Conservation (phyloP, 2,329 filamentous ascomycete genomes). For the Fusarium miscanthi region DNA sequence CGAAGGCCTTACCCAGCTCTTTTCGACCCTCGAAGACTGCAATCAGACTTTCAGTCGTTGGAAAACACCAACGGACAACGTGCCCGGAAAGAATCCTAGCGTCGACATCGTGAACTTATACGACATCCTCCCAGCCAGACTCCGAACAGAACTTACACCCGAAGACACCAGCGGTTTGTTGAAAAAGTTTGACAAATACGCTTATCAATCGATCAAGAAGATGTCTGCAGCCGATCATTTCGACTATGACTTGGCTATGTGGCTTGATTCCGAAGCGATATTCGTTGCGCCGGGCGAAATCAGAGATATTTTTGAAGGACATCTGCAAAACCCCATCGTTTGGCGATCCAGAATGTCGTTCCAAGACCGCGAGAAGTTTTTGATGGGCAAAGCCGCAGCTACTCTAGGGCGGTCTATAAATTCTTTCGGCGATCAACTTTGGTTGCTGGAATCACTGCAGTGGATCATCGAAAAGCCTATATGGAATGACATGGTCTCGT, state of each 20-base stretch:
- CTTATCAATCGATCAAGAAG: background rate
- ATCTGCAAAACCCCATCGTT: background rate
- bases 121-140: background rate
- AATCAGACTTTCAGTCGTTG: background rate
- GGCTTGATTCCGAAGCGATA: background rate
- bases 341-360: background rate
- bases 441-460: background rate
- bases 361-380: background rate
- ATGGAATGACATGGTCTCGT: background rate
- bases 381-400: background rate
- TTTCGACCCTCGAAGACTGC: background rate
- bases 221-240: background rate
- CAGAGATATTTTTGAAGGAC: fast-evolving
- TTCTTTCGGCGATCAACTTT: background rate
- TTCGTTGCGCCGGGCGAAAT: fast-evolving
- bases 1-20: background rate
- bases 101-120: background rate
- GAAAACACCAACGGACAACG: background rate
- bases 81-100: background rate
- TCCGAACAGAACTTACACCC: background rate
- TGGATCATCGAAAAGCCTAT: background rate
- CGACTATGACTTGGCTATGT: background rate
- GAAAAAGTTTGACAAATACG: background rate
- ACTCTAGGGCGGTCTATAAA: background rate
- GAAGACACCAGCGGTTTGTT: background rate